phyloP scores from a whole-genome alignment of 805 yeast genomes.

The Candida andamanensis region DNA sequence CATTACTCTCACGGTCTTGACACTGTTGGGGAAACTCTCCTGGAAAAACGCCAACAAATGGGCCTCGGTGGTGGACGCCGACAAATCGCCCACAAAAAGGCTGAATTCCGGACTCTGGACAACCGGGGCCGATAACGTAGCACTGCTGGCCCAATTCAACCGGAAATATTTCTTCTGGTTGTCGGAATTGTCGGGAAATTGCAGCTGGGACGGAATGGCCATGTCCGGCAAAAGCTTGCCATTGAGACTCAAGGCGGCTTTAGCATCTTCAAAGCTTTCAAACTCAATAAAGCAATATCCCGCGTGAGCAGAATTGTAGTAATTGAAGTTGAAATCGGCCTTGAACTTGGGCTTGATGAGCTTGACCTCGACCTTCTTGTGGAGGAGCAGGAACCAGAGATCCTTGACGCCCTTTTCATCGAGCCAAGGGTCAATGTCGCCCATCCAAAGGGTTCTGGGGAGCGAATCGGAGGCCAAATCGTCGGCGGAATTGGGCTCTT shows the following conservation, averaged over 20 bases:
- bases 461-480: conserved; percentile 10
- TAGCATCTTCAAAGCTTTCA: conserved; percentile 62
- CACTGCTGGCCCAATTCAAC: conserved; percentile 82
- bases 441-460: conserved; percentile 85
- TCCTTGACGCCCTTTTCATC: conserved; percentile 54
- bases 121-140: conserved; percentile 66
- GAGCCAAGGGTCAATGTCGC: conserved; percentile 76
- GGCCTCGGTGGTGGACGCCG: conserved; percentile 77
- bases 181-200: conserved; percentile 37
- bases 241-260: conserved; percentile 60
- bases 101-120: conserved; percentile 74
- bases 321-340: conserved; percentile 6
- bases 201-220: conserved; percentile 41
- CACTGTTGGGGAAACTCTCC: conserved; percentile 53
- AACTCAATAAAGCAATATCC: conserved; percentile 82
- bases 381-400: conserved; percentile 55
- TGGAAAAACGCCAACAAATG: conserved; percentile 70
- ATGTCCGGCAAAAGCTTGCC: conserved; percentile 60
- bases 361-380: conserved; percentile 58
- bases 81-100: conserved; percentile 75
- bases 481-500: not conserved
- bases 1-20: conserved; percentile 80
- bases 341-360: conserved; percentile 47
- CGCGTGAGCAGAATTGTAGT: conserved; percentile 19
- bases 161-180: conserved; percentile 59